Evolutionary conservation across 2,329 filamentous ascomycete species (phyloP).

Genomic region (Fusarium penzigii): DNA sequence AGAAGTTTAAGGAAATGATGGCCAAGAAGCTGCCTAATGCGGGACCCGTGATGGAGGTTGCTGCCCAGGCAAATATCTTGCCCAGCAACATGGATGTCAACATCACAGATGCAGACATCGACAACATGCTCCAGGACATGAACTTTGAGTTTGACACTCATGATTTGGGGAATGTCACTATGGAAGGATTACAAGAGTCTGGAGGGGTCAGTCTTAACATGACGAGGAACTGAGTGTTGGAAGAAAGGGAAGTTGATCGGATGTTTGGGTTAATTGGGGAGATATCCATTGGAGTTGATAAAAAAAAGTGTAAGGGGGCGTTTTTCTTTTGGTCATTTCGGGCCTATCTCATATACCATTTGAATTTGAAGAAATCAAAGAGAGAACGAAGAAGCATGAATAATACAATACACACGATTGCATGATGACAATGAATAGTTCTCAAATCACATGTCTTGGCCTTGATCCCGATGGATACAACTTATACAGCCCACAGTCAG

Average conservation of each 20-base stretch:
- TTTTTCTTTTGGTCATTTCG: neutral
- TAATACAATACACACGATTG: too few species aligned
- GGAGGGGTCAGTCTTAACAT: conserved; percentile 33
- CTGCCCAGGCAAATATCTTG: conserved; percentile 13
- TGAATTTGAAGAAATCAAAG: neutral
- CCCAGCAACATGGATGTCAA: conserved; percentile 36
- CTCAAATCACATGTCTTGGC: too few species aligned
- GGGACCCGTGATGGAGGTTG: conserved; percentile 7
- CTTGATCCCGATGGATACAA: too few species aligned
- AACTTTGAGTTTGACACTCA: conserved; percentile 42
- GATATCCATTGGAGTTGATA: neutral
- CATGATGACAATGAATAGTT: too few species aligned
- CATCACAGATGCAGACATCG: conserved; percentile 41
- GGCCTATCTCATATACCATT: too few species aligned
- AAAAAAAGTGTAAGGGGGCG: neutral
- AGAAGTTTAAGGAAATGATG: conserved; percentile 54
- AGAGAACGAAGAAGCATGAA: too few species aligned
- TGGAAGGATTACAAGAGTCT: conserved; percentile 31
- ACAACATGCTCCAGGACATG: conserved; percentile 45
- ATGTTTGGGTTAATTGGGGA: too few species aligned
- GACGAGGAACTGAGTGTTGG: conserved; percentile 21
- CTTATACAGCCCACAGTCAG: too few species aligned
- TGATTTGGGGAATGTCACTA: conserved; percentile 24
- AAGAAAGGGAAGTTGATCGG: conserved; percentile 14
- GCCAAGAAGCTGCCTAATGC: conserved; percentile 28